Base-by-base conservation (phyloP, 768 basidiomycete species). In the Xerocomellus amylosporus region DNA sequence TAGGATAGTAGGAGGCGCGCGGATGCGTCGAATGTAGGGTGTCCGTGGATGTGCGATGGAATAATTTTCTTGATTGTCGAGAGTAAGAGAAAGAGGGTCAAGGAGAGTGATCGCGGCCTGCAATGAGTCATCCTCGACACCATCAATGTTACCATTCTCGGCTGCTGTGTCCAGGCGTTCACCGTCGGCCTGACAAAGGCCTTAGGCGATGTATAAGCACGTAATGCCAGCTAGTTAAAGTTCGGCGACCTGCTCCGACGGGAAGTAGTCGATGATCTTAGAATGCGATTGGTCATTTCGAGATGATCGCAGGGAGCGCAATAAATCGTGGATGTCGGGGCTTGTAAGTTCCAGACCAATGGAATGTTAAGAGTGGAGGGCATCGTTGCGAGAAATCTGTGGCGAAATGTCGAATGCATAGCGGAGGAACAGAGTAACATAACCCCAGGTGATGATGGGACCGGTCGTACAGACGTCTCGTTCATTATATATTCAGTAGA, bases 31-130 rank as follows among this genome's bases (percentile, higher is more conserved):
- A 53, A 36, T 59, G 53, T 68, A 56, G 63, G 57, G 58, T 68
- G 58, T 68, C 63, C 66, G 24, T 58, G 61, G 54, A 57, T 54
- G 63, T 67, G 65, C 56, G 51, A 48, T 56, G 46, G 54, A 56
- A 59, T 57, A 53, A 36, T 56, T 53, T 60, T 68, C 51, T 60
- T 54, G 65, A 50, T 59, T 54, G 56, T 54, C 48, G 50, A 53
- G 41, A 22, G 39, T 7, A 36, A 30, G 46, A 38, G 15, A 42
- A 30, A 17, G 26, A 34, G 38, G 9, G 24, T 40, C 9, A 5
- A 41, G n/a, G 38, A 28, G 39, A 20, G 31, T 24, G 31, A 44
- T 30, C 8, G 40, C 26, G 5, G 20, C 9, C 19, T 0, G 57
- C 33, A 22, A 66, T 51, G 63, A 55, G 20, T 64, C 54, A 8